These are phyloP conservation scores for Eucalyptus marginata DNA, from an alignment of 345 rosid species.

Conservation along the genomic window DNA sequence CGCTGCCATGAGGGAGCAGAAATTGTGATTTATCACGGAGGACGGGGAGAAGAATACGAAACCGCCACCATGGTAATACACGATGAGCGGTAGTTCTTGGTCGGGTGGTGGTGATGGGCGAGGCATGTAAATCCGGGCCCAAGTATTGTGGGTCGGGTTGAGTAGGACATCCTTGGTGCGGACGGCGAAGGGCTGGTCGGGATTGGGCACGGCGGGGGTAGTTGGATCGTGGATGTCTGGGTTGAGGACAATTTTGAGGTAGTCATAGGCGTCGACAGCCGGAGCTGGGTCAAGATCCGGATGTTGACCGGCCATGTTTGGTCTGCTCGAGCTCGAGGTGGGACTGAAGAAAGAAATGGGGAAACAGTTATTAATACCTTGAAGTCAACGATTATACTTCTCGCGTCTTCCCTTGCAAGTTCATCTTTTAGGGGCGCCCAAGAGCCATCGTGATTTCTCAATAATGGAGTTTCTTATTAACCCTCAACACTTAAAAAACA, in stretches of 20 bases:
- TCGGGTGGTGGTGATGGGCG: neutral
- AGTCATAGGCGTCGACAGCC: neutral
- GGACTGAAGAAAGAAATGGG: neutral
- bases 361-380: neutral
- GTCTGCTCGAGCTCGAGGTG: neutral
- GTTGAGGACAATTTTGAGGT: neutral
- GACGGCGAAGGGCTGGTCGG: neutral
- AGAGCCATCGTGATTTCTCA: neutral
- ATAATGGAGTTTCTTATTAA: too few species aligned
- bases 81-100: constrained; percentile 16
- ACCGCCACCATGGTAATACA: constrained; percentile 24
- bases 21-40: neutral
- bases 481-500: too few species aligned
- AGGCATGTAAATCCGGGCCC: neutral
- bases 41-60: neutral
- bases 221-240: neutral
- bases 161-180: neutral
- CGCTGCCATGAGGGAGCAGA: neutral
- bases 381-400: neutral
- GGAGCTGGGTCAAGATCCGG: neutral
- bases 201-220: neutral
- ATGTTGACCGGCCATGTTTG: neutral
- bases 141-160: neutral
- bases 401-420: too few species aligned
- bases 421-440: neutral